Evolutionary conservation across 306 rosid species (phyloP), one percentile per base, ranked within the genome.

Genomic region (Dalbergia cochinchinensis): DNA sequence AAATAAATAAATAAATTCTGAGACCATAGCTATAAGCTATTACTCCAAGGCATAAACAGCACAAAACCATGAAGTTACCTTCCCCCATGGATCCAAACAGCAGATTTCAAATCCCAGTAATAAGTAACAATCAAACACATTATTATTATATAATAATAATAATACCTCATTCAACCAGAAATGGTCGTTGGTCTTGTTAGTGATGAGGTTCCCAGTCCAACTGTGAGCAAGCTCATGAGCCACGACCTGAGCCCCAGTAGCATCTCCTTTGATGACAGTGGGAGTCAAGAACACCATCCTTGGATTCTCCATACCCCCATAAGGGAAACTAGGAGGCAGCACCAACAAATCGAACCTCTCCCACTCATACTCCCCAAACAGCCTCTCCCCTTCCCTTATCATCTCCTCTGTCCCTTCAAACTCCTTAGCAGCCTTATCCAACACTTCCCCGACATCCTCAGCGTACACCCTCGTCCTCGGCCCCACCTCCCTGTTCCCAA

Each of bases 151-250:
- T 4, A 6, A 54, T 4, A 16, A 6, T 42, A 4, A 13, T 37
- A 35, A 35, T 50, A 94, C 98, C 99, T 95, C 98, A 64, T 95
- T 95, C 85, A 95, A 65, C 99, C 99, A 95, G 74, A 95, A 93
- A 78, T 95, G 99, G 11, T 95, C 99, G 2, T 93, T 91, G 64
- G 87, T 93, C 83, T 84, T 91, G 89, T 95, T 95, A 12, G 97
- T 95, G 88, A 95, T 91, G 88, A 95, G 83, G 65, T 95, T 95
- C 41, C 99, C 99, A 10, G 99, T 95, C 97, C 99, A 93, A 74
- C 99, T 95, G 62, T 95, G 99, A 45, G 97, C 98, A 77, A 95
- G 96, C 65, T 93, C 98, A 31, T 93, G 99, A 44, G 97, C 99
- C 79, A 95, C 99, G 31, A 95, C 87, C 84, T 87, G 99, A 0